Conservation (phyloP, 2,329 filamentous ascomycete genomes). For the Stachybotrys chartarum region DNA sequence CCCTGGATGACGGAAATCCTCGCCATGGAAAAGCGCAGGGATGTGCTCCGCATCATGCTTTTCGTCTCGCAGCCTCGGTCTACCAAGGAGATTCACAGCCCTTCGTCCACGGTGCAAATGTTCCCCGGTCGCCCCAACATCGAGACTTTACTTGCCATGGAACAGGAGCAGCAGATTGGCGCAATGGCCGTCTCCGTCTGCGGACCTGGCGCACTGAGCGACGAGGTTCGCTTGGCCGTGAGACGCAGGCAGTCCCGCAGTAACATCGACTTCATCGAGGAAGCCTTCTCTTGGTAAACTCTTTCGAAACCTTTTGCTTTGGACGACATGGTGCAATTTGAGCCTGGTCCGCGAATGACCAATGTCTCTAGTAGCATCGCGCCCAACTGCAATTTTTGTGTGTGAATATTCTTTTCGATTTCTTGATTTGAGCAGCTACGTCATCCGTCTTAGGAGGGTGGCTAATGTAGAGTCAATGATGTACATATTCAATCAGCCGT, state of each 20-base stretch:
- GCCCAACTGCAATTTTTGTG: not conserved
- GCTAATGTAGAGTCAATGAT: not conserved
- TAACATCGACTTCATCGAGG: slow-evolving; percentile 72
- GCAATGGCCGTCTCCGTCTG: slow-evolving; percentile 70
- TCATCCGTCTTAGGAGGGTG: not conserved
- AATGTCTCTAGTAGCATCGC: not conserved
- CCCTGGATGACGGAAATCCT: slow-evolving; percentile 80
- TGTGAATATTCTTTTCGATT: not conserved
- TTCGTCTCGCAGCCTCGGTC: slow-evolving; percentile 70
- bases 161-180: slow-evolving; percentile 68
- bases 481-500: not conserved
- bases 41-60: slow-evolving; percentile 68
- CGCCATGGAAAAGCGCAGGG: slow-evolving; percentile 65
- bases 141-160: slow-evolving; percentile 61
- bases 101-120: slow-evolving; percentile 74
- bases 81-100: slow-evolving; percentile 75
- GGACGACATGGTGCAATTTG: slow-evolving; percentile 3
- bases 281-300: slow-evolving; percentile 59
- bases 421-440: not conserved
- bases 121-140: slow-evolving; percentile 74
- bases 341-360: not conserved
- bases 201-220: slow-evolving; percentile 65
- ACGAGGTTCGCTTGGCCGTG: slow-evolving; percentile 65
- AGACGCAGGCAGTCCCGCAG: slow-evolving; percentile 56
- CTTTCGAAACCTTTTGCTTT: not conserved